These are phyloP conservation scores for Physocladia obscura DNA, from an alignment of 192 early-diverging fungal species.

Conservation along the genomic window DNA sequence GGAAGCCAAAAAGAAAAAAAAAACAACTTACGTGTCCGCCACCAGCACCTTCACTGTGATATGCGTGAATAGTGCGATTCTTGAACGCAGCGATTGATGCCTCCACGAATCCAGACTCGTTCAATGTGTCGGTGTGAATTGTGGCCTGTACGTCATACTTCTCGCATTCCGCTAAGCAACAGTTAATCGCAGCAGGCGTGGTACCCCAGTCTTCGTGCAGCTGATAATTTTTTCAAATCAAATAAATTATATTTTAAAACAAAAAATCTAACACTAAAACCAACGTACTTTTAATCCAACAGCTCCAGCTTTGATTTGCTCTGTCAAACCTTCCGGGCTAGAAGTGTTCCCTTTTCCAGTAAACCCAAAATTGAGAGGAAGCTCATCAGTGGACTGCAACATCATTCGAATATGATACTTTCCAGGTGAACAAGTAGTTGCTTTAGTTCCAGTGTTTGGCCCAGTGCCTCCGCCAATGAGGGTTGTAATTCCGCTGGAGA, in stretches of 20 bases:
- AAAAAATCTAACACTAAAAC: background rate
- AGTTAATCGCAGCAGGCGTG: conserved; percentile 90
- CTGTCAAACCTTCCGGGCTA: conserved; percentile 61
- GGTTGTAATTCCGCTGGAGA: conserved; percentile 70
- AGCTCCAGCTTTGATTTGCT: conserved; percentile 83
- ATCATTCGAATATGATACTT: conserved; percentile 80
- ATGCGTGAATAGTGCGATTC: conserved; percentile 90
- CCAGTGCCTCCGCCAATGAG: conserved; percentile 90
- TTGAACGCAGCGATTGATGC: conserved; percentile 85
- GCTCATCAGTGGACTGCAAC: conserved; percentile 82
- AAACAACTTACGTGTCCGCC: no score
- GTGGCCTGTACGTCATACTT: conserved; percentile 80
- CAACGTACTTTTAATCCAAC: conserved; percentile 67
- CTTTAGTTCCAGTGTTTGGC: conserved; percentile 94
- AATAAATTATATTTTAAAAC: background rate
- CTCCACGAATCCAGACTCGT: conserved; percentile 96
- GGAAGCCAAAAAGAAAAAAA: no score
- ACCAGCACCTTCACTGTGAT: conserved; percentile 95
- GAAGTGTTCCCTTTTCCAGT: conserved; percentile 95
- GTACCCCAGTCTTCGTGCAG: conserved; percentile 97
- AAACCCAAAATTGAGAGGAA: conserved; percentile 91
- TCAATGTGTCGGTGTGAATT: conserved; percentile 96
- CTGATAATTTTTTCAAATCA: conserved; percentile 45
- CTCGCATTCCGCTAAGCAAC: conserved; percentile 82
- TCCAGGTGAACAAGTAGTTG: conserved; percentile 94